Base-by-base conservation (phyloP, 1,139 yeast genomes). In the Hanseniaspora uvarum region DNA sequence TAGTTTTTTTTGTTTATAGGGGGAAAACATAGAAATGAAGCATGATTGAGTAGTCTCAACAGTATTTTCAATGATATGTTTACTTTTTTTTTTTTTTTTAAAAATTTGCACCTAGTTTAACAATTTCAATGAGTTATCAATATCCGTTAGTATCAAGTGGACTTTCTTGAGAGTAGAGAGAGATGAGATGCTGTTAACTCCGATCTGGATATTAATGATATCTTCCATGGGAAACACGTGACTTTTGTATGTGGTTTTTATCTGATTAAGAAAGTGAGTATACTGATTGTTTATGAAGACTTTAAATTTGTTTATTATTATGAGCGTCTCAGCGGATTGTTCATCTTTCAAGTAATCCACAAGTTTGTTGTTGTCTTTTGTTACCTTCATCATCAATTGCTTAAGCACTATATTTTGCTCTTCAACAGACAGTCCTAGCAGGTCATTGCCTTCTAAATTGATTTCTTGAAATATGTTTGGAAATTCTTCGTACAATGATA, bases 201-300 rank as follows among this genome's bases (percentile, higher is more conserved):
- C 36, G 11, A 2, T 21, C 2, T 18, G 8, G 1, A 7, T 14
- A 2, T 4, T 26, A 0, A 14, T 1, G 2, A 8, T 3, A 28
- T 50, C 53, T 12, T 50, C 53, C 28, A 50, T 18, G 14, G 53
- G 48, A 23, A 43, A 50, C 16, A 50, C 30, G 18, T 50, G 28
- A 19, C 28, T 19, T 30, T 21, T 14, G 36, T 50, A 50, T 10
- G 14, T 6, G 7, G 11, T 6, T 7, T 21, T 5, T 5, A 50
- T n/a, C n/a, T 21, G 18, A n/a, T 14, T 11, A 1, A 44, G 18
- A 19, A 36, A 36, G 2, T 11, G 10, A 4, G 19, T 33, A 5
- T 36, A 43, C 16, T 50, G 53, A 8, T 23, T 44, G 21, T 36
- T 37, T 21, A 50, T 34, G 12, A 50, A 19, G 4, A 50, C n/a